phyloP scores from a whole-genome alignment of 2,329 filamentous ascomycete genomes.

The Polytolypa hystricis region DNA sequence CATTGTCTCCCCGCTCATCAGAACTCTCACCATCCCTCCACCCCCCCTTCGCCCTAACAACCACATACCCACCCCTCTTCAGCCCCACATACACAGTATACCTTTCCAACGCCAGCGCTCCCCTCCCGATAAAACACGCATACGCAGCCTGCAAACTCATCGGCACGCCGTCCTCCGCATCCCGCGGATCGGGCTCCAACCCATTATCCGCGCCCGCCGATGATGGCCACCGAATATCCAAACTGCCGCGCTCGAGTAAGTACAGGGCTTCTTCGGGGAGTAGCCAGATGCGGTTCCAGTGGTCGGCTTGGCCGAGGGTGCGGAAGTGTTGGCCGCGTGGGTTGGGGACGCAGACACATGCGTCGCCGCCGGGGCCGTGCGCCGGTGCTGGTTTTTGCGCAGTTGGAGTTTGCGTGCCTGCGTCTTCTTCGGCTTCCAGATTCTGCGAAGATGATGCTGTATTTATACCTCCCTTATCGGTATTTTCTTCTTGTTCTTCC shows the following conservation, averaged over 20 bases:
- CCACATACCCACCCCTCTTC: slow-evolving; percentile 69
- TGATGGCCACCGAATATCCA: slow-evolving; percentile 78
- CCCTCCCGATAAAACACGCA: slow-evolving; percentile 65
- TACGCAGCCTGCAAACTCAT: slow-evolving; percentile 89
- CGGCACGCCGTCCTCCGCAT: slow-evolving; percentile 57
- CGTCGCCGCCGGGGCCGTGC: slow-evolving; percentile 19
- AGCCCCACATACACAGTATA: slow-evolving; percentile 83
- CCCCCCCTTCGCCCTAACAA: slow-evolving; percentile 55
- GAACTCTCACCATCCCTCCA: slow-evolving; percentile 21
- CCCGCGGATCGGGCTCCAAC: slow-evolving; percentile 37
- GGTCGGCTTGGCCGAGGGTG: slow-evolving; percentile 62
- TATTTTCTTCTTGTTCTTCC: background rate
- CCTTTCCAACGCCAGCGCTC: slow-evolving; percentile 57
- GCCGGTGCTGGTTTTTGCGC: background rate
- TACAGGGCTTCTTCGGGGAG: slow-evolving; percentile 87
- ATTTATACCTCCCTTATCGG: background rate
- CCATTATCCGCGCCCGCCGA: slow-evolving; percentile 31
- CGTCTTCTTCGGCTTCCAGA: slow-evolving; percentile 10
- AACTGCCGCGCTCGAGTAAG: slow-evolving; percentile 71
- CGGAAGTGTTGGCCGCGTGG: slow-evolving; percentile 62
- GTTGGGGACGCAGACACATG: slow-evolving; percentile 55
- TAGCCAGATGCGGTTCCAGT: slow-evolving; percentile 62
- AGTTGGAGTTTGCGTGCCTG: slow-evolving; percentile 6
- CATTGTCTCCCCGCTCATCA: slow-evolving; percentile 9
- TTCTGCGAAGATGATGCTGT: too few relatives aligned